A percentile compares a stretch with the other conserved stretches of the same genome.
Evolutionary conservation across 2,329 filamentous ascomycete genomes (phyloP).

Genomic region (Chaetothyriales sp.): DNA sequence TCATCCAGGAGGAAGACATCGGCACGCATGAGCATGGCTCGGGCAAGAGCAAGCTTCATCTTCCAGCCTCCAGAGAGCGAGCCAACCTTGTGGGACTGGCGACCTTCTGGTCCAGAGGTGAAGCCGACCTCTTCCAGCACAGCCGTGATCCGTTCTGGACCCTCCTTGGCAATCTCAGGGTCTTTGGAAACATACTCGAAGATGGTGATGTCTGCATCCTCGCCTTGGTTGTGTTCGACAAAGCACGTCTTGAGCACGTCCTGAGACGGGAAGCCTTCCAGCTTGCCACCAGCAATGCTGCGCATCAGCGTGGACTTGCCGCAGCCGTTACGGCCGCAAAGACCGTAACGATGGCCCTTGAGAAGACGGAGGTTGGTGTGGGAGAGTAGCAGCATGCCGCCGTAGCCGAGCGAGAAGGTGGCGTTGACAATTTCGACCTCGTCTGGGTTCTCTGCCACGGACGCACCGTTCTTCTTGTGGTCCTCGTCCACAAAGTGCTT

Average conservation of each 20-base stretch:
- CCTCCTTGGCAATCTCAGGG: conserved; percentile 65
- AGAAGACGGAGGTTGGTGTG: conserved; percentile 89
- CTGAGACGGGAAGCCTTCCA: conserved; percentile 89
- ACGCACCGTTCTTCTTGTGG: conserved; percentile 68
- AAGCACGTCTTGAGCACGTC: conserved; percentile 92
- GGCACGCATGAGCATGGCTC: conserved; percentile 93
- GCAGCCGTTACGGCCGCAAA: conserved; percentile 91
- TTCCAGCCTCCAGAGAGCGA: conserved; percentile 97
- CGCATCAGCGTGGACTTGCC: conserved; percentile 99
- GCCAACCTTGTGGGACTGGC: conserved; percentile 78
- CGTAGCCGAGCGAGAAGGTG: conserved; percentile 92
- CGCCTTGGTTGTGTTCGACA: conserved; percentile 97
- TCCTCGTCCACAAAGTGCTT: conserved; percentile 70
- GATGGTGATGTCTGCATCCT: conserved; percentile 92
- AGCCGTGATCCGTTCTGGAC: conserved; percentile 61
- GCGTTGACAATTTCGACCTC: conserved; percentile 96
- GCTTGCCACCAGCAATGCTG: conserved; percentile 84
- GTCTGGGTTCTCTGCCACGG: conserved; percentile 74
- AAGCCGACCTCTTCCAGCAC: conserved; percentile 90
- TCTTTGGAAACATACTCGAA: conserved; percentile 86
- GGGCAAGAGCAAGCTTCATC: conserved; percentile 95
- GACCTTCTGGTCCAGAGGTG: conserved; percentile 72
- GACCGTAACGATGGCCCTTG: conserved; percentile 92
- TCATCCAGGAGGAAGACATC: conserved; percentile 94
- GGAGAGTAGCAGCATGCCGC: conserved; percentile 89